Evolutionary conservation across 805 yeast genomes (phyloP).

Genomic region (Naumovozyma dairenensis): DNA sequence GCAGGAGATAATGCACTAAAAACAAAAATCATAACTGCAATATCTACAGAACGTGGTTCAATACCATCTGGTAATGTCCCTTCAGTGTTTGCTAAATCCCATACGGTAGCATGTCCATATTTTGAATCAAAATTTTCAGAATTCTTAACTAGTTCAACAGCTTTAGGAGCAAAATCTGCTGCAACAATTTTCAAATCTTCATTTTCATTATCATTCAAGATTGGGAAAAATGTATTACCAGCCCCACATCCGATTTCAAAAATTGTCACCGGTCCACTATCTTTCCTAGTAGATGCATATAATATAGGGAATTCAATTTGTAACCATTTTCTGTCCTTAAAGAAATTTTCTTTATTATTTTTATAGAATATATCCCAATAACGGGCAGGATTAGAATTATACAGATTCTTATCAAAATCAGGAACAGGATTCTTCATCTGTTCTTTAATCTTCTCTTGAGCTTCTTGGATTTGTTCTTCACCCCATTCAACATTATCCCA

Average conservation of each 20-base stretch:
- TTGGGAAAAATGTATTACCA: conserved; percentile 92
- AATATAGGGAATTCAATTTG: conserved; percentile 86
- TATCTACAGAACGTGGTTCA: conserved; percentile 73
- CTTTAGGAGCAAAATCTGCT: conserved; percentile 82
- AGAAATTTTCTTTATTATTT: conserved; percentile 85
- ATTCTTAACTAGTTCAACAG: conserved; percentile 72
- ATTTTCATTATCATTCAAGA: conserved; percentile 73
- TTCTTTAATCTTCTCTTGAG: conserved; percentile 59
- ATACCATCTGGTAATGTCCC: conserved; percentile 75
- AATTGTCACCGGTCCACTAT: conserved; percentile 60
- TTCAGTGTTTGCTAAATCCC: conserved; percentile 84
- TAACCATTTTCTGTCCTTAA: conserved; percentile 94
- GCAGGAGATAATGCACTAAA: conserved; percentile 85
- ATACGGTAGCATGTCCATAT: conserved; percentile 73
- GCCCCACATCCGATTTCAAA: conserved; percentile 98
- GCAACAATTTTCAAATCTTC: conserved; percentile 66
- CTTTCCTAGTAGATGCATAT: conserved; percentile 66
- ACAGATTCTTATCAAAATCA: conserved; percentile 71
- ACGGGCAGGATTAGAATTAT: conserved; percentile 78
- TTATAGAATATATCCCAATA: conserved; percentile 94
- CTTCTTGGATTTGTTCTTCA: conserved; percentile 70
- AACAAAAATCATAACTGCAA: conserved; percentile 90
- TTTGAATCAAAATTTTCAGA: conserved; percentile 51
- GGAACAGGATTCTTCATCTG: conserved; percentile 80
- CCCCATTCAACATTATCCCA: conserved; percentile 98